Evolutionary conservation across 352 stramenopile species (phyloP).

Genomic region (Globisporangium recalcitrans): DNA sequence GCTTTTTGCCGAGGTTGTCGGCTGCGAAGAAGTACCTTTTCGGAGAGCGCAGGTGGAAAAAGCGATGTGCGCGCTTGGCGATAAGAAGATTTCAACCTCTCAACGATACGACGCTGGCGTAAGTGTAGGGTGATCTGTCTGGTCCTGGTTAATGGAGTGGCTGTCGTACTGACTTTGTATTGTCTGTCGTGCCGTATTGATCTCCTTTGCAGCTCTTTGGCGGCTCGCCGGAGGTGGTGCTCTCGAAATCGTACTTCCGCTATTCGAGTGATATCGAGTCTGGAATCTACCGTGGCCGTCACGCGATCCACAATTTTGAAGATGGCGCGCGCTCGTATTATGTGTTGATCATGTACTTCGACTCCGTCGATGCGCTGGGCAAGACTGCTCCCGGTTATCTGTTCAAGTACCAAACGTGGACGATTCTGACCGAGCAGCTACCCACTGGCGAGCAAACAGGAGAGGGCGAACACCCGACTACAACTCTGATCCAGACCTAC

Average conservation of each 20-base stretch:
- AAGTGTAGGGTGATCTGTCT: neutral
- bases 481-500: neutral
- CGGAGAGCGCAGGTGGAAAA: neutral
- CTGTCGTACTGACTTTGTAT: neutral
- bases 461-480: neutral
- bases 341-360: neutral
- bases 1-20: neutral
- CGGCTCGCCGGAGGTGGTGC: neutral
- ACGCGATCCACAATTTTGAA: neutral
- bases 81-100: neutral
- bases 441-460: neutral
- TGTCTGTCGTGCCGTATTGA: neutral
- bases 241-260: neutral
- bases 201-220: conserved; percentile 6
- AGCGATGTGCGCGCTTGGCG: neutral
- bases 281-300: neutral
- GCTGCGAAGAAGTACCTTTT: conserved; percentile 7
- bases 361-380: neutral
- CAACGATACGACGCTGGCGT: neutral
- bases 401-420: neutral
- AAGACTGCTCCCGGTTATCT: neutral
- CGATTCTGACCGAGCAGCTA: neutral
- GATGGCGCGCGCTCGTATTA: neutral
- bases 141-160: too few relatives aligned
- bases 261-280: neutral